Evolutionary conservation across 345 rosid genomes (phyloP), one percentile per base, ranked within the genome.

Genomic region (Eucalyptus microcorys): DNA sequence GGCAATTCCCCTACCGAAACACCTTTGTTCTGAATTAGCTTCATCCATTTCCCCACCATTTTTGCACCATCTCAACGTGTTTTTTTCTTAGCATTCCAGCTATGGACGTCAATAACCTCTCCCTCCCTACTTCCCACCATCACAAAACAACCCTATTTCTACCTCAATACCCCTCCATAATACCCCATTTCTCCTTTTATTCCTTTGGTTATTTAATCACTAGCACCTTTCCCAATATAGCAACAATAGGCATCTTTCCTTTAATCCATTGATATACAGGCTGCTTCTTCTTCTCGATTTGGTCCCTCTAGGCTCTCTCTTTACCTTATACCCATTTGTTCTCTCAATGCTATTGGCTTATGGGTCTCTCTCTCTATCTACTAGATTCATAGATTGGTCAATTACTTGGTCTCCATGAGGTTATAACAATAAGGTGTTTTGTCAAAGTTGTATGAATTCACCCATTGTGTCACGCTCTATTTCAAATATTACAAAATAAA

Each of bases 21-120:
- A 55, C 61, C 1, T 10, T 55, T 10, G 6, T 55, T 24, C 0
- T 1, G 13, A 55, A 55, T 55, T 6, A 24, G 14, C 61, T 55
- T 24, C 27, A 30, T 55, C 13, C 13, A 55, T 55, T 55, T 55
- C 30, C 30, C 61, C 61, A 55, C 30, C 30, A 55, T 4, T 55
- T 13, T 55, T 10, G 2, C 61, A 55, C 30, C 30, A 55, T 24
- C 30, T 24, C 3, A 2, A 0, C 1, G 8, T 9, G 61, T 55
- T 24, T 24, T 24, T 55, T 55, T 55, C 14, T 55, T 55, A 4
- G 27, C 61, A 10, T 55, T 55, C 61, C 1, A 22, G 1, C 61
- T 10, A 55, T 55, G 61, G 61, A 10, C 6, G 0, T 55, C 61
- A 24, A 22, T 55, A 30, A 24, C 61, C 61, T 55, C 61, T 55